Base-by-base conservation (phyloP, 2,329 filamentous ascomycete genomes). In the Venturia oleaginea region DNA sequence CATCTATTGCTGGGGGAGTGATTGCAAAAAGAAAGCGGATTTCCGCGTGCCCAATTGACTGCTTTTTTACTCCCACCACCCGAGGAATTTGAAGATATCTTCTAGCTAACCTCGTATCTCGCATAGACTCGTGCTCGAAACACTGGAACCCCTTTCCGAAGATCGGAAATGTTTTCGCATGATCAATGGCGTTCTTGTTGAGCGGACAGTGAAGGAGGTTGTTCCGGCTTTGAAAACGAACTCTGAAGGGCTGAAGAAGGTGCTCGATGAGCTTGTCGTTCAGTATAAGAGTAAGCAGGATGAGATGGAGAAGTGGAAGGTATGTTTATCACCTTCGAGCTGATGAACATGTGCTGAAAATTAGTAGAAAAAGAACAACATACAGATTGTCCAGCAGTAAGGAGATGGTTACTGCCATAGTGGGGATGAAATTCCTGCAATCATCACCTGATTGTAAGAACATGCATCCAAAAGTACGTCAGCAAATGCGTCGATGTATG, bases 221-320 rank as follows among this genome's bases (percentile, higher is more conserved):
- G 82, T 96, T 64, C 94, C 94, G 6, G 90, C 91, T 32, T 82
- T 99, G 67, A 88, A 91, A 79, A 97, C 92, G 24, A 97, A 99
- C 75, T 90, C 91, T 32, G 93, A 97, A 68, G 93, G 94, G 1
- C 75, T 99, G 73, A 94, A 89, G 78, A 95, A 96, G 78, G 92
- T 97, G 37, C 81, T 97, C 64, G 92, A 97, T 68, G 93, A 97
- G 75, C 79, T 99, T 68, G 84, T 97, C 69, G 97, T 96, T 83
- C 91, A 96, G 78, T 97, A 97, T 82, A 96, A 96, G 81, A 79
- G 82, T 38, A 96, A 96, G 78, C 92, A 99, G 76, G 86, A 91
- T 51, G 94, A 99, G 74, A 85, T 99, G 81, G 93, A 99, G 75
- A 92, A 88, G 76, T 99, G 94, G 94, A 99, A 99, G 91, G 93